phyloP scores from a whole-genome alignment of 1,284 basidiomycete genomes.

The Coniophora puteana region DNA sequence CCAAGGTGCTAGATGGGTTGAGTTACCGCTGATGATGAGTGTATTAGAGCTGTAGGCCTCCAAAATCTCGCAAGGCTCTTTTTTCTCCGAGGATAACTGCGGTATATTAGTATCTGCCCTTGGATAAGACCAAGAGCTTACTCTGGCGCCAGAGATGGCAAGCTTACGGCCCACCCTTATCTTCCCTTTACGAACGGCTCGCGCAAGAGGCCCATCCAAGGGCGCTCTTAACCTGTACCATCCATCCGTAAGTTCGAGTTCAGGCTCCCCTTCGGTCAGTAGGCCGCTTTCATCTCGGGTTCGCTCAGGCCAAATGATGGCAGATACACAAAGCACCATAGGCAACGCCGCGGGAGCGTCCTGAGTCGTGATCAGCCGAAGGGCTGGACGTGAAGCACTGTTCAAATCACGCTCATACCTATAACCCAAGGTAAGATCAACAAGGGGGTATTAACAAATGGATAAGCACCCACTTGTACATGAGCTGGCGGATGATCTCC shows the following conservation, averaged over 20 bases:
- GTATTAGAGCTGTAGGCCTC: slow-evolving; percentile 72
- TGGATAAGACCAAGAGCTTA: slow-evolving; percentile 40
- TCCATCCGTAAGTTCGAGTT: slow-evolving; percentile 90
- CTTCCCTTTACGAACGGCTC: slow-evolving; percentile 64
- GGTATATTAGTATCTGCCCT: slow-evolving; percentile 6
- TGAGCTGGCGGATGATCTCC: slow-evolving; percentile 78
- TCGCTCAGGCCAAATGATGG: slow-evolving; percentile 52
- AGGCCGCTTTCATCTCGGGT: slow-evolving; percentile 37
- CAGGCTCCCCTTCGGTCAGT: slow-evolving; percentile 38
- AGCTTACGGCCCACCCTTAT: slow-evolving; percentile 84
- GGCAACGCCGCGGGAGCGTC: slow-evolving; percentile 71
- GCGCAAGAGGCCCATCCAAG: slow-evolving; percentile 69
- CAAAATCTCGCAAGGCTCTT: slow-evolving; percentile 81
- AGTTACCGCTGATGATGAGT: slow-evolving; percentile 79
- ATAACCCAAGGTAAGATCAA: slow-evolving; percentile 8
- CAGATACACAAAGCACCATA: slow-evolving; percentile 84
- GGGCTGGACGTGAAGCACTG: slow-evolving; percentile 71
- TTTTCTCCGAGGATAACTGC: slow-evolving; percentile 66
- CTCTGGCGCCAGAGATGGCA: slow-evolving; percentile 75
- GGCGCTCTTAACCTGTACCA: slow-evolving; percentile 88
- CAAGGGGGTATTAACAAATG: not conserved
- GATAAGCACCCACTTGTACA: slow-evolving; percentile 64
- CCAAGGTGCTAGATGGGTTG: slow-evolving; percentile 84
- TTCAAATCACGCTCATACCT: slow-evolving; percentile 93
- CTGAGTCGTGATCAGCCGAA: slow-evolving; percentile 75